Percentiles rank a stretch among this genome's conserved stretches.
Conservation (phyloP, 129 eudicot species). For the Saposhnikovia divaricata region DNA sequence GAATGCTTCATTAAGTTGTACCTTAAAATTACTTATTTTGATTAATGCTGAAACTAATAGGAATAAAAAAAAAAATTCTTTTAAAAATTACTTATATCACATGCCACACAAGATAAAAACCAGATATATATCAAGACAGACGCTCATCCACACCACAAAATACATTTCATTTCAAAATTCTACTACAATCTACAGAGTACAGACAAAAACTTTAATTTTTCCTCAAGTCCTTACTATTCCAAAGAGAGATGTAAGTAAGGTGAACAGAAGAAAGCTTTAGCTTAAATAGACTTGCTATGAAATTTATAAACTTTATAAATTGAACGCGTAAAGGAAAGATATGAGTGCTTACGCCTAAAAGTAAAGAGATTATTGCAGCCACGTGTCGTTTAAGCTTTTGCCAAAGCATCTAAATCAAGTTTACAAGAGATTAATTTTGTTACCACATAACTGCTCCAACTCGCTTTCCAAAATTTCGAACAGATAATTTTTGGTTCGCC, state of each 20-base stretch:
- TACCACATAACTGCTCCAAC: conserved; percentile 68
- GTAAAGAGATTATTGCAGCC: neutral
- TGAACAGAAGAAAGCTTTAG: neutral
- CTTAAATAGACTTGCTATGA: neutral
- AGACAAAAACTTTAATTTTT: neutral
- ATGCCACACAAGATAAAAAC: neutral
- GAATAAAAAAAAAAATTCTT: neutral
- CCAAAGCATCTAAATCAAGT: conserved; percentile 11
- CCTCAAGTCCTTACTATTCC: neutral
- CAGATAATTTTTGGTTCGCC: conserved; percentile 66
- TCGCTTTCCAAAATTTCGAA: conserved; percentile 52
- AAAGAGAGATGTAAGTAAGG: no score
- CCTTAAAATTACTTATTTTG: neutral
- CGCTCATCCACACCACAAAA: neutral
- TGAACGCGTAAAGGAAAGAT: neutral
- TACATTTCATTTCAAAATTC: neutral
- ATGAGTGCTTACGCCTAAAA: neutral
- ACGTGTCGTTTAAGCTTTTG: neutral
- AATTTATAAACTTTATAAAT: neutral
- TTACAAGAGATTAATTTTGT: conserved; percentile 49
- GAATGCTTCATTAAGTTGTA: neutral
- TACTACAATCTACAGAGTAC: neutral
- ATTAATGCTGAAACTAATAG: neutral
- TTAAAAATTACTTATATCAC: neutral
- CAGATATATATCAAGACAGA: neutral